Evolutionary conservation across 2,329 filamentous ascomycete species (phyloP), one percentile per base, ranked within the genome.

Genomic region (Phialophora chinensis): DNA sequence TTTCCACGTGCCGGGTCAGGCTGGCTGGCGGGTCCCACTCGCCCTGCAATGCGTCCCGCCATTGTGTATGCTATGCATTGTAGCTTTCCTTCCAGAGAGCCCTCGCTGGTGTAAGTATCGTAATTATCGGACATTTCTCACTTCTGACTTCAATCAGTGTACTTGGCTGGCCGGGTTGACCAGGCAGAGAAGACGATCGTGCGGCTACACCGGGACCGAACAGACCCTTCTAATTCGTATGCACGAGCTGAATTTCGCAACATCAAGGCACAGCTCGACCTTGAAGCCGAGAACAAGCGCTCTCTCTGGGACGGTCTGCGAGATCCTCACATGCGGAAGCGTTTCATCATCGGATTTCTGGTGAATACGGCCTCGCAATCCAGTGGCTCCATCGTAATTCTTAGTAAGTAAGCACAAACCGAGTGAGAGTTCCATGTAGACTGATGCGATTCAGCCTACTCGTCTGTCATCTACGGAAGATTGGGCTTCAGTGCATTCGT

Each of bases 61-160:
- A 17, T 27, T 63, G 12, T 27, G 27, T 27, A 29, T 63, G 59
- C 25, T 63, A 31, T 63, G 27, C 27, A 27, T 62, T 33, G 11
- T 62, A 7, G 14, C 53, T 23, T 44, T 63, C 5, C 23, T 59
- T 7, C 64, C 68, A 2, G 64, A 66, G 44, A 58, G 49, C 14
- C 64, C 64, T 23, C 60, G 64, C 14, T 76, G 73, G 72, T 10
- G 33, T 58, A 27, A 27, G 27, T 27, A 27, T 27, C 27, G 27
- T 27, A 27, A 27, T 27, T 3, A 27, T 27, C 27, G 27, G 27
- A 27, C 27, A 27, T 4, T 5, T 27, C 27, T 27, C 27, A 27
- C 27, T 27, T 27, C 27, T 27, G 27, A 27, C 27, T 27, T 27
- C 27, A 27, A 27, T 4, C 27, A 27, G 27, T 27, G 27, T 58